Percentiles rank a stretch among this genome's conserved stretches.
phyloP scores from a whole-genome alignment of 73 alveolate species.

The Blepharisma japonicum region DNA sequence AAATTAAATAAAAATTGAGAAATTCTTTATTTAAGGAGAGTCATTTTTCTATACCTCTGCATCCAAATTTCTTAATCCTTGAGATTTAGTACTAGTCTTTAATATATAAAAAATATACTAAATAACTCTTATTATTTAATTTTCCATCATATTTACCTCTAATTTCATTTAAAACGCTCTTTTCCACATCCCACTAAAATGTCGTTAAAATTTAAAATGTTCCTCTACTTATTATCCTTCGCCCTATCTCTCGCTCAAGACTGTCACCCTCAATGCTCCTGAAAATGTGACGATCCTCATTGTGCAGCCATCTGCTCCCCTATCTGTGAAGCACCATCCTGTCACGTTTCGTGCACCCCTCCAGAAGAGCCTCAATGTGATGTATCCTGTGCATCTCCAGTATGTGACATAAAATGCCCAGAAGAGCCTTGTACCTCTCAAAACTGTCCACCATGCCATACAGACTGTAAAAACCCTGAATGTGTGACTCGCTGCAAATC shows the following conservation, averaged over 20 bases:
- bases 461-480: slow-evolving; percentile 19
- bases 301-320: slow-evolving; percentile 28
- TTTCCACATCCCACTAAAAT: not conserved
- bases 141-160: too few relatives aligned
- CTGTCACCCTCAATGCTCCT: slow-evolving; percentile 31
- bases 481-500: slow-evolving; percentile 24
- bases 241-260: not conserved
- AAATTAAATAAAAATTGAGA: too few relatives aligned
- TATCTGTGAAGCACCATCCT: slow-evolving; percentile 11
- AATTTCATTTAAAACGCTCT: too few relatives aligned
- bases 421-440: slow-evolving; percentile 17
- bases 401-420: slow-evolving; percentile 21
- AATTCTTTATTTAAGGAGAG: too few relatives aligned
- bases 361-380: slow-evolving; percentile 12
- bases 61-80: too few relatives aligned
- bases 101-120: too few relatives aligned
- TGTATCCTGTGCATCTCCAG: slow-evolving; percentile 7
- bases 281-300: slow-evolving; percentile 14
- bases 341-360: not conserved
- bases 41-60: too few relatives aligned
- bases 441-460: not conserved
- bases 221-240: not conserved
- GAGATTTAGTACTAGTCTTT: too few relatives aligned
- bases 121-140: too few relatives aligned
- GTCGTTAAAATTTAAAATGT: not conserved